Base-by-base conservation (phyloP, 2,329 filamentous ascomycete species). In the Pseudogymnoascus sp. region DNA sequence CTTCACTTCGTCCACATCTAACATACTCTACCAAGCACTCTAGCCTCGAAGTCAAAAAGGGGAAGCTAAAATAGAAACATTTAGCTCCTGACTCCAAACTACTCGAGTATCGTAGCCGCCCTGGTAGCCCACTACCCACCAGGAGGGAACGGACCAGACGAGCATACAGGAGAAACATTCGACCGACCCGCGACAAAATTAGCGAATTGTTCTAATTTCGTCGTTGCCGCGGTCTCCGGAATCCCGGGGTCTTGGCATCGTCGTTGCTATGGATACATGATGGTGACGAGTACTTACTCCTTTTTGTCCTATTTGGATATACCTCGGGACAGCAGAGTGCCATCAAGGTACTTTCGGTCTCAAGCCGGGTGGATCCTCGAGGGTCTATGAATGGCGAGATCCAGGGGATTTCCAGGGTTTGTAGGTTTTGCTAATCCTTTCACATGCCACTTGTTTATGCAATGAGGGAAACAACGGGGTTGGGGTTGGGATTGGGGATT, bases 321-420 rank as follows among this genome's bases (percentile, higher is more conserved):
- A 22, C 49, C 49, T 55, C 49, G 49, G 49, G 49, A 19, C 28
- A 55, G n/a, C 28, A 55, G n/a, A 33, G 49, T 55, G 25, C 49
- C 49, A 55, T 55, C 49, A 55, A 55, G 49, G 49, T 55, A 55
- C 49, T 33, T 55, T 33, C 28, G 25, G 49, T 33, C 49, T 55
- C 28, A 33, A 19, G 49, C 49, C 49, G 49, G n/a, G 49, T 55
- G 49, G 49, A 55, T 55, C 25, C 49, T 55, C 16, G 49, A 33
- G 49, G 49, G 49, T 55, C 49, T 55, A 33, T 55, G 49, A 55
- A 55, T 55, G 49, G 49, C 49, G 49, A 55, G 49, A 55, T 55
- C n/a, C 49, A 55, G 49, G 49, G 49, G 49, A 55, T 55, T 55
- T 55, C 28, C 49, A 55, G 49, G 49, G 49, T 55, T 55, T 55